Conservation (phyloP, 495 filamentous ascomycete species). For the Haplographium delicatum region DNA sequence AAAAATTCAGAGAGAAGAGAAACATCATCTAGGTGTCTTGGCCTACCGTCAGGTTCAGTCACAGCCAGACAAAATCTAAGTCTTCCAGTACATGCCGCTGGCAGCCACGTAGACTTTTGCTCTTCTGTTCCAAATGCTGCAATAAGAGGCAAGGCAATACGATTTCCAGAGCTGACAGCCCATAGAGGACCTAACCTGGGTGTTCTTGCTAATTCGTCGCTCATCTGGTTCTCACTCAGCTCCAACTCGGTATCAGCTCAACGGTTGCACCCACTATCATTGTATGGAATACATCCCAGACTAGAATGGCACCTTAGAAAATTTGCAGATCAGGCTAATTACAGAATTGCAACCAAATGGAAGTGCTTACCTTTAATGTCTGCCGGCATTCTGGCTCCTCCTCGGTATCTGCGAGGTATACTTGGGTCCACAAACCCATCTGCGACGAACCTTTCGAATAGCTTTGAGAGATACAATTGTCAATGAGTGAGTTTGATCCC, state of each 20-base stretch:
- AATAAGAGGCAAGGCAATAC: slow-evolving; percentile 60
- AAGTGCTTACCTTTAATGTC: background rate
- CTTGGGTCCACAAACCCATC: too few relatives aligned
- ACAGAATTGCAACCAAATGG: slow-evolving; percentile 37
- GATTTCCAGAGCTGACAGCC: slow-evolving; percentile 51
- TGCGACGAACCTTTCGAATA: slow-evolving; percentile 2
- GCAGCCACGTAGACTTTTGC: slow-evolving; percentile 47
- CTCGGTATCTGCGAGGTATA: background rate
- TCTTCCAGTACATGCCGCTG: slow-evolving; percentile 54
- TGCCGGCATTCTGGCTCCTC: background rate
- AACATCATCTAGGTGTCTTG: background rate
- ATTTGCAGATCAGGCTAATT: slow-evolving; percentile 27
- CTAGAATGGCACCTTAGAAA: slow-evolving; percentile 50
- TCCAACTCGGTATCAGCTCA: too few relatives aligned
- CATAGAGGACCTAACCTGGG: slow-evolving; percentile 36
- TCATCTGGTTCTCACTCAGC: too few relatives aligned
- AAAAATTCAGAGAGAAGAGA: background rate
- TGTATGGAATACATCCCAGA: slow-evolving; percentile 62
- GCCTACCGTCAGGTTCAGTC: slow-evolving; percentile 53
- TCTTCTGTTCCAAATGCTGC: slow-evolving; percentile 53
- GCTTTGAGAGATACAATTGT: background rate
- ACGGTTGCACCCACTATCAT: slow-evolving; percentile 57
- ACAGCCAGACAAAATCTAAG: slow-evolving; percentile 64
- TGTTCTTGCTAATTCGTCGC: slow-evolving; percentile 56
- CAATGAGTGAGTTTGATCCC: background rate